Evolutionary conservation across 75 land plant species (phyloP).

Genomic region (Picea sitchensis): DNA sequence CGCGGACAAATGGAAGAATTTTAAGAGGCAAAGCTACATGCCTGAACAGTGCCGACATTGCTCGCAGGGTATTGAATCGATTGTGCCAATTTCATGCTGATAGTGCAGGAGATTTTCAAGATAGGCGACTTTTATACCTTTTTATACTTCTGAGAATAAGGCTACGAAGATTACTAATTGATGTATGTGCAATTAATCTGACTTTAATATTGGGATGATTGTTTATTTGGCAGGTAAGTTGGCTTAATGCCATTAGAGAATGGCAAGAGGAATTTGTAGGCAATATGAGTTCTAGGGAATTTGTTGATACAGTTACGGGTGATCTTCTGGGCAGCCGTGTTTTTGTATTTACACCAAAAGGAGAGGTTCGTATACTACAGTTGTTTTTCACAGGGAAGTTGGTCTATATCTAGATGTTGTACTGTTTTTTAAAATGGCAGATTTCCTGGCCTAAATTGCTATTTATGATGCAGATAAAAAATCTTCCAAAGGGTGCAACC

Average conservation of each 20-base stretch:
- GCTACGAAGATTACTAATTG: background rate
- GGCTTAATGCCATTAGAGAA: conserved; percentile 98
- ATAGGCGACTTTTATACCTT: background rate
- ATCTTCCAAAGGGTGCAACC: conserved; percentile 94
- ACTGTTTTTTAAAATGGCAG: background rate
- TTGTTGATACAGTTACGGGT: conserved; percentile 89
- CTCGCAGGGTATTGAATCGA: conserved; percentile 69
- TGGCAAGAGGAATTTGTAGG: conserved; percentile 99
- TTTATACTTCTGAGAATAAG: conserved; percentile 1
- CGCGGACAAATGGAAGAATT: conserved; percentile 30
- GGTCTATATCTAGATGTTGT: background rate
- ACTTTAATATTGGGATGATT: background rate
- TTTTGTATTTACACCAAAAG: conserved; percentile 97
- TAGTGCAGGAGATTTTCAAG: conserved; percentile 4
- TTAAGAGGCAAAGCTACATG: conserved; percentile 37
- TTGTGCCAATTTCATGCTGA: conserved; percentile 12
- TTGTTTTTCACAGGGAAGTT: background rate
- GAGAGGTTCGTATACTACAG: conserved; percentile 61
- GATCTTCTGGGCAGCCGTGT: conserved; percentile 95
- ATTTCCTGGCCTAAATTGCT: background rate
- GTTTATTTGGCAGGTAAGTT: conserved; percentile 64
- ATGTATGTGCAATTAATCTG: background rate
- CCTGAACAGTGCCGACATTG: conserved; percentile 73
- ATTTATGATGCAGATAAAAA: conserved; percentile 74
- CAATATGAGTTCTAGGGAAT: conserved; percentile 96